These are phyloP conservation scores for Sarocladium strictum DNA, from an alignment of 2,329 filamentous ascomycete genomes.

Conservation along the genomic window DNA sequence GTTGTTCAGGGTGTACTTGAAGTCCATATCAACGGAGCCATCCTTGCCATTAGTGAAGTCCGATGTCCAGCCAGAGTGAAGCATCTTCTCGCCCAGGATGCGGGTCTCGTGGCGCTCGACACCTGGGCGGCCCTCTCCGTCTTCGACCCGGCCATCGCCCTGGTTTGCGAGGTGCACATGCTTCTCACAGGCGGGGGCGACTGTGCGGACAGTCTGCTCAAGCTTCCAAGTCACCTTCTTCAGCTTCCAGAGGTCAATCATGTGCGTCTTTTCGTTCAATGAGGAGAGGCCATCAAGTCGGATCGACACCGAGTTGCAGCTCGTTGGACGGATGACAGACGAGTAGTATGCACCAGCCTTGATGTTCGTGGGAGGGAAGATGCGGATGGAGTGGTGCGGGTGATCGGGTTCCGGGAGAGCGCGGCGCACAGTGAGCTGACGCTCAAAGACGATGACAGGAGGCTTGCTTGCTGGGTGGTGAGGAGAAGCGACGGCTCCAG, in stretches of 20 bases:
- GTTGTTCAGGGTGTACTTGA: conserved; percentile 52
- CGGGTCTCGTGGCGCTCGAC: conserved; percentile 68
- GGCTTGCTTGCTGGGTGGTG: conserved; percentile 2
- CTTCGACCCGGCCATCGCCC: conserved; percentile 33
- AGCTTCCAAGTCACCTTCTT: conserved; percentile 91
- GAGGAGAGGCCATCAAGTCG: conserved; percentile 81
- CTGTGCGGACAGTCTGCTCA: conserved; percentile 76
- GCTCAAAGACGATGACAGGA: conserved; percentile 52
- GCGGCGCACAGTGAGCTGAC: conserved; percentile 68
- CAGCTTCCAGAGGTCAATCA: conserved; percentile 75
- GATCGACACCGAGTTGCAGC: conserved; percentile 72
- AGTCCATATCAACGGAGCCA: conserved; percentile 62
- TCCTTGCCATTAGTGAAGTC: conserved; percentile 45
- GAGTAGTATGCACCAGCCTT: conserved; percentile 78
- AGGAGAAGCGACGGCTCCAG: conserved; percentile 25
- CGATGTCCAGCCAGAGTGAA: conserved; percentile 88
- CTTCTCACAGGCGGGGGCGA: conserved; percentile 73
- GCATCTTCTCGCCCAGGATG: conserved; percentile 71
- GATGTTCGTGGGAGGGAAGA: conserved; percentile 95
- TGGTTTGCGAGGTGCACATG: conserved; percentile 46
- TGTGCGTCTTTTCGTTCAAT: conserved; percentile 61
- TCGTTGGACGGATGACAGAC: conserved; percentile 79
- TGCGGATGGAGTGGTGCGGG: conserved; percentile 84
- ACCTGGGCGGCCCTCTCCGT: conserved; percentile 32
- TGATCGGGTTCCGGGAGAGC: conserved; percentile 67